Percentiles rank a stretch among this genome's conserved stretches.
phyloP scores from a whole-genome alignment of 1,139 yeast genomes.

The Trichomonascaceae sp. region DNA sequence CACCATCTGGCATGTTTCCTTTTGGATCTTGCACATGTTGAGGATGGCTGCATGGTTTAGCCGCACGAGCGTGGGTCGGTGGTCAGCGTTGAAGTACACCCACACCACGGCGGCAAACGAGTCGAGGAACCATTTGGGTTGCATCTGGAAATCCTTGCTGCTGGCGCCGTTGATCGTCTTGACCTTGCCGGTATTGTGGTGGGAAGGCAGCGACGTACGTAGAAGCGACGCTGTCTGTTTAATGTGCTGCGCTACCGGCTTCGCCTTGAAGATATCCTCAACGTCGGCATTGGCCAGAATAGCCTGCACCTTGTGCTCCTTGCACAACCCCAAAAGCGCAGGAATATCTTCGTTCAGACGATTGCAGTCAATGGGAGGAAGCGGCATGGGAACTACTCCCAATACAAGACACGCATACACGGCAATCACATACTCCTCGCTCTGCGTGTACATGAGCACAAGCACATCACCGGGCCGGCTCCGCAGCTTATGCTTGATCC shows the following conservation, averaged over 20 bases:
- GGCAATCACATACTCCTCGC: conserved; percentile 78
- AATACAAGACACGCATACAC: conserved; percentile 75
- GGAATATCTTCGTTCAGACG: conserved; percentile 66
- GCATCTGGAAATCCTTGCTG: conserved; percentile 26
- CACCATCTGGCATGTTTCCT: conserved; percentile 80
- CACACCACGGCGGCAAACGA: conserved; percentile 40
- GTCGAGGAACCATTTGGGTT: conserved; percentile 18
- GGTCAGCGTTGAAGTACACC: conserved; percentile 63
- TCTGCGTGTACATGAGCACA: conserved; percentile 70
- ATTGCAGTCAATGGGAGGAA: conserved; percentile 59
- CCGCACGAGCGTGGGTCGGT: conserved; percentile 52
- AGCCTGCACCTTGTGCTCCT: conserved; percentile 58
- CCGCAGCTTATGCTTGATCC: conserved; percentile 36
- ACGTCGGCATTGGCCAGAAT: conserved; percentile 71
- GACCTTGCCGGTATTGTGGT: conserved; percentile 57
- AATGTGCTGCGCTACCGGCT: conserved; percentile 49
- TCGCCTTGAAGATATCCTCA: conserved; percentile 52
- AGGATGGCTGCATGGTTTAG: conserved; percentile 52
- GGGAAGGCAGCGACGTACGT: conserved; percentile 35
- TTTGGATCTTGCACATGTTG: conserved; percentile 75
- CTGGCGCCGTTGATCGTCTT: conserved; percentile 42
- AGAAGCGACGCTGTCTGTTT: conserved; percentile 39
- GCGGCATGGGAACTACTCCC: conserved; percentile 71
- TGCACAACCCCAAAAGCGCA: conserved; percentile 50
- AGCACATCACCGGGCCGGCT: conserved; percentile 59